Evolutionary conservation across 2,329 filamentous ascomycete genomes (phyloP).

Genomic region (Sporothrix globosa): DNA sequence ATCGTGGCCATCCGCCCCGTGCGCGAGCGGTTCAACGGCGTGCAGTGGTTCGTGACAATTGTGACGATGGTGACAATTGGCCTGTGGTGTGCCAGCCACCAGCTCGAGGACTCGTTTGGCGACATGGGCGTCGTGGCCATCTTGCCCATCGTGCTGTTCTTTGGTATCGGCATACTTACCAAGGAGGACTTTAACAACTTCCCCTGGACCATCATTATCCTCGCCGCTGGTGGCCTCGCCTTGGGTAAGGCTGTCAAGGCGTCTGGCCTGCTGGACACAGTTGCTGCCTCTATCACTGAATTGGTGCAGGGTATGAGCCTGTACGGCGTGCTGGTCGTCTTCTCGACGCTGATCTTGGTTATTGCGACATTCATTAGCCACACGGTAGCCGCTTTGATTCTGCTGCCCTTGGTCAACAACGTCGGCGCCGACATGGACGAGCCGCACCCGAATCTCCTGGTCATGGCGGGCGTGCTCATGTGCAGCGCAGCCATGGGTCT

Average conservation of each 20-base stretch:
- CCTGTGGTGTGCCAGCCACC: constrained; percentile 91
- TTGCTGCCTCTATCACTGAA: constrained; percentile 75
- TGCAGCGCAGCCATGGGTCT: constrained; percentile 97
- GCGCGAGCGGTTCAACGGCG: constrained; percentile 81
- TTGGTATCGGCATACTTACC: constrained; percentile 91
- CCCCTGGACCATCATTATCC: constrained; percentile 98
- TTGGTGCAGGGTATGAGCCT: constrained; percentile 77
- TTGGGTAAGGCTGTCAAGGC: constrained; percentile 93
- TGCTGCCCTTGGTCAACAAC: constrained; percentile 84
- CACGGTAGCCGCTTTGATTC: constrained; percentile 93
- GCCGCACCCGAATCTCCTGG: constrained; percentile 89
- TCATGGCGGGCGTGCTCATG: constrained; percentile 96
- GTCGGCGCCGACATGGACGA: constrained; percentile 84
- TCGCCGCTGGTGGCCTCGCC: constrained; percentile 88
- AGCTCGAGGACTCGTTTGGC: constrained; percentile 83
- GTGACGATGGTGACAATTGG: constrained; percentile 83
- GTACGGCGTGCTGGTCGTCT: constrained; percentile 85
- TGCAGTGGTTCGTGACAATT: constrained; percentile 89
- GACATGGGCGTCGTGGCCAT: constrained; percentile 99
- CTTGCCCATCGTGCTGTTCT: constrained; percentile 93
- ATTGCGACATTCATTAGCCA: constrained; percentile 98
- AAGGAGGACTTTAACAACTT: constrained; percentile 99
- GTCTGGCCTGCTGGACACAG: constrained; percentile 86
- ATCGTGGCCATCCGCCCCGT: constrained; percentile 91
- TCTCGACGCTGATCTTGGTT: constrained; percentile 80